Percentiles rank a stretch among this genome's conserved stretches.
Evolutionary conservation across 805 yeast genomes (phyloP).

Genomic region (Wickerhamiella nectarea): DNA sequence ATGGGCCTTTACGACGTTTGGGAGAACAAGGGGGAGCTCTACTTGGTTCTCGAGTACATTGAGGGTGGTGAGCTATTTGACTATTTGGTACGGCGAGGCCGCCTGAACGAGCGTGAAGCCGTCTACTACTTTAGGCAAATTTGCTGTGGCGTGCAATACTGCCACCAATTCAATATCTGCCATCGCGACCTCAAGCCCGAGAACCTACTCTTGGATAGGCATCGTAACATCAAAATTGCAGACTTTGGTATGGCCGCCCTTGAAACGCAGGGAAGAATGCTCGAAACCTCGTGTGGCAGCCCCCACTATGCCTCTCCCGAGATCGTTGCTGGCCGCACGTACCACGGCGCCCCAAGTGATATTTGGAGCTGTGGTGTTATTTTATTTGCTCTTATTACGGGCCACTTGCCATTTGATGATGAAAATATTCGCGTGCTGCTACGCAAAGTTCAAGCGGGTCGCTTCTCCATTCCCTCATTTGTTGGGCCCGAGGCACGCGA

Average conservation of each 20-base stretch:
- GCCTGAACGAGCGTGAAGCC: constrained; percentile 80
- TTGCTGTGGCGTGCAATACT: constrained; percentile 66
- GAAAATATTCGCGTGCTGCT: constrained; percentile 80
- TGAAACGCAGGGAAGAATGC: constrained; percentile 63
- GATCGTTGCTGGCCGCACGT: constrained; percentile 85
- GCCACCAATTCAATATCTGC: constrained; percentile 76
- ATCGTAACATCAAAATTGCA: constrained; percentile 85
- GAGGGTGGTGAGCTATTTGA: constrained; percentile 97
- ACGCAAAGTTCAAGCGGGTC: constrained; percentile 83
- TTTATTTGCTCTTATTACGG: constrained; percentile 82
- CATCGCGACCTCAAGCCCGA: constrained; percentile 83
- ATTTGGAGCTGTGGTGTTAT: constrained; percentile 98
- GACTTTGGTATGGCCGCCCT: constrained; percentile 99
- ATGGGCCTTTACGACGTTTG: constrained; percentile 92
- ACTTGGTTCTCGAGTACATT: constrained; percentile 83
- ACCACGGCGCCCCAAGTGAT: constrained; percentile 94
- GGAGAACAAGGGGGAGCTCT: constrained; percentile 89
- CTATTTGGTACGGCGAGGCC: constrained; percentile 75
- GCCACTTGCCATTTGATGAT: constrained; percentile 93
- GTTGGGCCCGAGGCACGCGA: constrained; percentile 78
- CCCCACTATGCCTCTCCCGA: constrained; percentile 99
- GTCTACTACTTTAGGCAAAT: constrained; percentile 79
- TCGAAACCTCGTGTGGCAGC: constrained; percentile 94
- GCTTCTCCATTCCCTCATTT: constrained; percentile 67
- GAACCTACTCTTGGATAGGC: constrained; percentile 62